Evolutionary conservation across 2,329 filamentous ascomycete species (phyloP).

Genomic region (Fusarium denticulatum): DNA sequence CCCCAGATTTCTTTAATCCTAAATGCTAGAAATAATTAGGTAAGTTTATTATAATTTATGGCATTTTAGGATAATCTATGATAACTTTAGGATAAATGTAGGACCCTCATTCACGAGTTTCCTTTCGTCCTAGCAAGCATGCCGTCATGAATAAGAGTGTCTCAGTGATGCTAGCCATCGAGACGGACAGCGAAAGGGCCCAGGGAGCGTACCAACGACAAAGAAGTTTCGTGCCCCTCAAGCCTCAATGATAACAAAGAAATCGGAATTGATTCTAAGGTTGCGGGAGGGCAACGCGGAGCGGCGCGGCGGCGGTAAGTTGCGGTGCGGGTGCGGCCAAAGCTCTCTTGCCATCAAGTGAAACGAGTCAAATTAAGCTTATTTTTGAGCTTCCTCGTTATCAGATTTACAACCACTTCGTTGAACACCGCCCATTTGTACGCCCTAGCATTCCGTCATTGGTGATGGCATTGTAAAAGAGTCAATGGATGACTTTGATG

Average conservation of each 20-base stretch:
- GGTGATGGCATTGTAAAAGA: neutral
- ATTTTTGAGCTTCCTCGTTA: conserved; percentile 19
- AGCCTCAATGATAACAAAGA: neutral
- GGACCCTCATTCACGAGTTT: neutral
- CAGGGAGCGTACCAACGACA: neutral
- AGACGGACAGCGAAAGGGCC: neutral
- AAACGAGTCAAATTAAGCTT: conserved; percentile 9
- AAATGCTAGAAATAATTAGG: neutral
- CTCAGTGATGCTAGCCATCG: neutral
- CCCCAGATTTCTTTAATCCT: neutral
- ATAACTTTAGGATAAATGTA: neutral
- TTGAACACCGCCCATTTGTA: neutral
- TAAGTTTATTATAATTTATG: neutral
- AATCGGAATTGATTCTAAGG: too few species aligned
- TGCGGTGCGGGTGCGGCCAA: neutral
- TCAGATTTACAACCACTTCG: neutral
- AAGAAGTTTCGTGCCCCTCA: neutral
- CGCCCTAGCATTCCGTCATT: neutral
- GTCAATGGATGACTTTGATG: neutral
- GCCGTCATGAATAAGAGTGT: neutral
- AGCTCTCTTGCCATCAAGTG: neutral
- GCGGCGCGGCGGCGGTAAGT: neutral
- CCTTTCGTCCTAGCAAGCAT: neutral
- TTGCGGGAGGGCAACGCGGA: neutral
- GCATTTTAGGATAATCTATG: neutral